These are phyloP conservation scores for Citrullus mucosospermus DNA, from an alignment of 306 rosid species.

Conservation along the genomic window DNA sequence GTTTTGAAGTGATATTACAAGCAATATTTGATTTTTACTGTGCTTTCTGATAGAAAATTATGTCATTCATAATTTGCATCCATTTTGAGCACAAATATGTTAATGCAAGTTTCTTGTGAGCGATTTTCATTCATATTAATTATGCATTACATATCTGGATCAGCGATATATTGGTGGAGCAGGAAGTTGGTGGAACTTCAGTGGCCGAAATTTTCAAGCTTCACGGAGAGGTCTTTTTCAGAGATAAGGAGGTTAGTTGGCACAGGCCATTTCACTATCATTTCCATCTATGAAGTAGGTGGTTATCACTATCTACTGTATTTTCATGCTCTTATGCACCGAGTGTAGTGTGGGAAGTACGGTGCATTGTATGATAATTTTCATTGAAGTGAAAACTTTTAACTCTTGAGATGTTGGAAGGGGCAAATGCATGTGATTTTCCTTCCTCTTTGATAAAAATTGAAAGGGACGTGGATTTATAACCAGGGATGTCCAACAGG, in stretches of 20 bases:
- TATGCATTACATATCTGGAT: slow-evolving; percentile 11
- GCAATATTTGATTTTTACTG: not conserved
- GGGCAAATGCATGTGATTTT: not conserved
- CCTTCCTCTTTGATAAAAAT: not conserved
- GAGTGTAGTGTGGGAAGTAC: not conserved
- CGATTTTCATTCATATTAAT: not conserved
- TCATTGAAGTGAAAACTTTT: not conserved
- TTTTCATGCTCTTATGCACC: not conserved
- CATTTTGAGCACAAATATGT: too few species aligned
- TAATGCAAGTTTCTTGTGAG: not conserved
- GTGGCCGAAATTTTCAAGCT: slow-evolving; percentile 79
- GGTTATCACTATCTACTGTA: not conserved
- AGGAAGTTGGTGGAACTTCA: slow-evolving; percentile 43
- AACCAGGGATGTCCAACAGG: not conserved
- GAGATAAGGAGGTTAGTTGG: slow-evolving; percentile 76
- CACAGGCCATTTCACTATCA: not conserved
- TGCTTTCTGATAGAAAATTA: not conserved
- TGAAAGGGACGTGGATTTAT: not conserved
- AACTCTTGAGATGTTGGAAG: not conserved
- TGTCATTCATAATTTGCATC: not conserved
- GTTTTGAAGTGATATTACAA: not conserved
- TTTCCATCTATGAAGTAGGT: not conserved
- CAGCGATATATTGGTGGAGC: slow-evolving; percentile 81
- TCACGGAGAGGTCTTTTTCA: slow-evolving; percentile 71
- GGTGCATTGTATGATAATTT: not conserved